phyloP scores from a whole-genome alignment of 139 green algal species.

The Pleodorina starrii region DNA sequence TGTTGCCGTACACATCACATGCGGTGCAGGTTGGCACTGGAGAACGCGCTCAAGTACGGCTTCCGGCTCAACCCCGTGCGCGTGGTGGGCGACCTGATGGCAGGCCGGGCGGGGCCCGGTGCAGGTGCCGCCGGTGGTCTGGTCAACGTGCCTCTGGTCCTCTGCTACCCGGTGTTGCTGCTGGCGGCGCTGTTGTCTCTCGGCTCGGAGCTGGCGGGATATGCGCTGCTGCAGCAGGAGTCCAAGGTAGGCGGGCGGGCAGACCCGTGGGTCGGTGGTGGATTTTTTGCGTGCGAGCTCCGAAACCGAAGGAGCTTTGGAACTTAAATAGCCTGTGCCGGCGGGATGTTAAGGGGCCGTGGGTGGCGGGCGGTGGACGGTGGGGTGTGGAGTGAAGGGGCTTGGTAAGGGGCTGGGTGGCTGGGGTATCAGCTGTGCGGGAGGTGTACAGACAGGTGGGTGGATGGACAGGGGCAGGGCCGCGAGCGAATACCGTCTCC shows the following conservation, averaged over 20 bases:
- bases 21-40: conserved; percentile 83
- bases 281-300: too few relatives aligned
- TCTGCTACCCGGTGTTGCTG: conserved; percentile 62
- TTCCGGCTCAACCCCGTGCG: conserved; percentile 78
- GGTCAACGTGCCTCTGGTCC: conserved; percentile 52
- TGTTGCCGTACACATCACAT: too few relatives aligned
- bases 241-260: neutral
- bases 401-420: too few relatives aligned
- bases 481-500: too few relatives aligned
- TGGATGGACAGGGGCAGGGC: too few relatives aligned
- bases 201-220: conserved; percentile 45
- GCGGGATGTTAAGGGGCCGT: too few relatives aligned
- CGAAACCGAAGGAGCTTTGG: too few relatives aligned
- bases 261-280: neutral
- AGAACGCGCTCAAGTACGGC: conserved; percentile 93
- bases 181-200: conserved; percentile 43
- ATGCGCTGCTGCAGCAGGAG: conserved; percentile 36
- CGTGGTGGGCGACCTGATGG: conserved; percentile 8
- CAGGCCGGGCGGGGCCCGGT: neutral
- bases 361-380: too few relatives aligned
- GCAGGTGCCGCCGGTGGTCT: neutral
- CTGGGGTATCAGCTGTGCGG: too few relatives aligned
- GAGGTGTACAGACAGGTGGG: too few relatives aligned
- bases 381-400: too few relatives aligned
- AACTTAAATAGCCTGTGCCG: too few relatives aligned